Conservation (phyloP, 495 filamentous ascomycete species). For the Penicillium atrosanguineum region DNA sequence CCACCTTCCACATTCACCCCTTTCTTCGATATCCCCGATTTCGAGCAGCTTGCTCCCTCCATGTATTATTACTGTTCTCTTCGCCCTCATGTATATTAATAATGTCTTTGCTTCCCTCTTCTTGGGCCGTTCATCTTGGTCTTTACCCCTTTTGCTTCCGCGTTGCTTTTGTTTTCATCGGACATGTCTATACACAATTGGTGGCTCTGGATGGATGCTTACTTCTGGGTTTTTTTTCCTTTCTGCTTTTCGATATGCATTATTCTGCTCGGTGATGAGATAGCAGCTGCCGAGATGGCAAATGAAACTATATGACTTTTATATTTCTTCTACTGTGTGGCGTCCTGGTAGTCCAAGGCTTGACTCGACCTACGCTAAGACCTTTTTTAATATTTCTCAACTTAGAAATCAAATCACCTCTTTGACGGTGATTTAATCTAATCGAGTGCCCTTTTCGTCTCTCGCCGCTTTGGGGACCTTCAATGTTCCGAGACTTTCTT, state of each 20-base stretch:
- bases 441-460: too few relatives aligned
- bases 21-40: constrained; percentile 9
- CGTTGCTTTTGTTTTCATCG: background rate
- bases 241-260: background rate
- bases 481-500: too few relatives aligned
- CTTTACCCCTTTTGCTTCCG: background rate
- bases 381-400: too few relatives aligned
- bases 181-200: background rate
- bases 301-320: background rate
- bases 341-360: too few relatives aligned
- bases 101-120: background rate
- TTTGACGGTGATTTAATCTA: too few relatives aligned
- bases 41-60: constrained; percentile 4
- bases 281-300: background rate
- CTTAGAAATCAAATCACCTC: too few relatives aligned
- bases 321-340: background rate
- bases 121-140: background rate
- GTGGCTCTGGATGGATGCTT: background rate
- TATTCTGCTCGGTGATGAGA: background rate
- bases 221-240: background rate
- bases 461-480: too few relatives aligned
- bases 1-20: background rate
- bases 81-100: constrained; percentile 3
- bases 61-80: constrained; percentile 7
- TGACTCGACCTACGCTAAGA: too few relatives aligned